Evolutionary conservation across 2,329 filamentous ascomycete genomes (phyloP).

Genomic region (Botrytis hyacinthi): DNA sequence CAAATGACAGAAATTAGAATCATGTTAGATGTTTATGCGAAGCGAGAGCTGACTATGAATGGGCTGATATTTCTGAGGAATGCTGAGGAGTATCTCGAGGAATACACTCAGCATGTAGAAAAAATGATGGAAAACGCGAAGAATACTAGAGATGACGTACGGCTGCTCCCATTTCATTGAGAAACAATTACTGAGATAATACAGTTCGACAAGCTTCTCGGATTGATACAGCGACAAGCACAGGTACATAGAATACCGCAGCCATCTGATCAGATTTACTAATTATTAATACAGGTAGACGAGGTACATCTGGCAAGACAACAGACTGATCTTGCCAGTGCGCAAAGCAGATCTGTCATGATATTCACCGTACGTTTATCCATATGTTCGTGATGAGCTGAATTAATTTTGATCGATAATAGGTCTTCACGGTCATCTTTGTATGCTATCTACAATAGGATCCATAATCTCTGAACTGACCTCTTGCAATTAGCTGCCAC

Average conservation of each 20-base stretch:
- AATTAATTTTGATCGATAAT: neutral
- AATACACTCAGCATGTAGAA: constrained; percentile 14
- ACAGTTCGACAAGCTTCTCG: neutral
- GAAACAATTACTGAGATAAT: neutral
- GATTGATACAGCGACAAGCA: constrained; percentile 2
- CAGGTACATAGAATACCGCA: neutral
- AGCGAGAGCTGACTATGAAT: neutral
- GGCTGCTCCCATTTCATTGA: neutral
- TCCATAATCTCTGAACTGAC: neutral
- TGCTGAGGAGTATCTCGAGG: constrained; percentile 15
- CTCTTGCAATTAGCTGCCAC: neutral
- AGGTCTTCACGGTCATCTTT: neutral
- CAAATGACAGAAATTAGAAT: constrained; percentile 9
- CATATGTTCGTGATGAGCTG: too few species aligned
- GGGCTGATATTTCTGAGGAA: constrained; percentile 10
- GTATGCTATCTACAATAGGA: neutral
- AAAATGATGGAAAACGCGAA: constrained; percentile 1
- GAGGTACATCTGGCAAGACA: neutral
- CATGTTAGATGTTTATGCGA: constrained; percentile 18
- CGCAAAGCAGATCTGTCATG: neutral
- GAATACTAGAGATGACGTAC: neutral
- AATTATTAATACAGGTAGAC: neutral
- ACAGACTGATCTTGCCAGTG: neutral
- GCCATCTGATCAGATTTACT: neutral
- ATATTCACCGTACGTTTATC: neutral